Base-by-base conservation (phyloP, 768 basidiomycete genomes). In the Solioccasus polychromus region DNA sequence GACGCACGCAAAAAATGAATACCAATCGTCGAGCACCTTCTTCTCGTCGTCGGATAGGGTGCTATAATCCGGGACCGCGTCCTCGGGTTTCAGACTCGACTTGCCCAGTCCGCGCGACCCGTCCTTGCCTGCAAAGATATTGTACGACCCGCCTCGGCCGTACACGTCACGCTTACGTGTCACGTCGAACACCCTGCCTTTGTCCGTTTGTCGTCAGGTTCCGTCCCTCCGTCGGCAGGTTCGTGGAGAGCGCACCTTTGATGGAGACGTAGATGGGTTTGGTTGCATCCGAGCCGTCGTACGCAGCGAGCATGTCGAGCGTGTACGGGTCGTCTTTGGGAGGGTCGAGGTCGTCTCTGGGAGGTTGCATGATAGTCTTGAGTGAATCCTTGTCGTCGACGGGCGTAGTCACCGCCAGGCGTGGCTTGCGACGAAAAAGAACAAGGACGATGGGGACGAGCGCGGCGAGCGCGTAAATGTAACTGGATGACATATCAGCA, bases 81-180 rank as follows among this genome's bases (percentile, higher is more conserved):
- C 83, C 65, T 92, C 86, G 4, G 73, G 68, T 43, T 90, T 88
- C 55, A 96, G 69, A 56, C 89, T 93, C 41, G 90, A 92, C 81
- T 83, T 84, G 34, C 92, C 95, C 7, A 99, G 73, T 0, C 87
- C 95, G 52, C 75, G 81, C 8, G 91, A 94, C 0, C 84, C 95
- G 59, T 99, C 95, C 69, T 89, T 95, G 35, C 93, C 95, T 25
- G 93, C 91, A 63, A 98, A 97, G 18, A 95, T 68, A 53, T 80
- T 77, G 67, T 93, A 92, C 4, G 85, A 81, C 20, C 73, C 71
- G 3, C 89, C 91, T 2, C 77, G 73, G 2, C 95, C 95, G 57
- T 99, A 99, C 54, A 93, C 87, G 50, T 96, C 92, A 24, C 70
- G 69, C 66, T 95, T 97, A 48, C 71, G 70, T 0, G 86, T 72